Base-by-base conservation (phyloP, 371 early-diverging fungal species). In the Batkoa obscura region DNA sequence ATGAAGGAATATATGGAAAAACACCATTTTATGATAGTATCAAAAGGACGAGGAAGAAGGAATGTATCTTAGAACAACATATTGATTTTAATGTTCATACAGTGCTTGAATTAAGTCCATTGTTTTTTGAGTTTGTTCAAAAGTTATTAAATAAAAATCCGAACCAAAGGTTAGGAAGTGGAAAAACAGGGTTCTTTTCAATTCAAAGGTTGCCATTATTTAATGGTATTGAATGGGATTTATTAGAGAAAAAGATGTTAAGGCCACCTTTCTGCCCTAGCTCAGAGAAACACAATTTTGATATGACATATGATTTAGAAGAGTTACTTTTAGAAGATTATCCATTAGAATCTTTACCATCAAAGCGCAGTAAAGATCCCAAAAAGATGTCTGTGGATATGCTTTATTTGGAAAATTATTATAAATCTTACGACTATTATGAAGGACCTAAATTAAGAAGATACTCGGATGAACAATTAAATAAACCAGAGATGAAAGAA, bases 291-390 rank as follows among this genome's bases (percentile, higher is more conserved):
- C 73, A 79, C 53, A 89, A 89, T 64, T 97, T 95, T 72, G 95
- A 97, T 70, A 90, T 91, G 5, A 86, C 91, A 4, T 86, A 90
- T 61, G 95, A 97, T 52, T 71, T 94, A 3, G 95, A 95, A 58
- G 98, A 97, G 62, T 74, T 93, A 31, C 66, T 93, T 35, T 67
- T 92, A 42, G 95, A 95, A 62, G 90, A 94, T 30, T 86, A 90
- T 59, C 92, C 95, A 2, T 68, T 94, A n/a, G 79, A 78, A 15
- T 73, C 62, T 35, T 54, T 60, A 23, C 62, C 66, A 15, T 60
- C 61, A 8, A 59, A 65, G 13, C 61, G 65, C 32, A 57, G 65
- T 13, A 50, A 58, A 61, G 23, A 51, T 8, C n/a, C 4, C 9
- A 38, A 23, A 23, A 5, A 13, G 33, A 57, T 64, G 59, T 57